Conservation (phyloP, 768 basidiomycete species). For the Grammothele lineata region DNA sequence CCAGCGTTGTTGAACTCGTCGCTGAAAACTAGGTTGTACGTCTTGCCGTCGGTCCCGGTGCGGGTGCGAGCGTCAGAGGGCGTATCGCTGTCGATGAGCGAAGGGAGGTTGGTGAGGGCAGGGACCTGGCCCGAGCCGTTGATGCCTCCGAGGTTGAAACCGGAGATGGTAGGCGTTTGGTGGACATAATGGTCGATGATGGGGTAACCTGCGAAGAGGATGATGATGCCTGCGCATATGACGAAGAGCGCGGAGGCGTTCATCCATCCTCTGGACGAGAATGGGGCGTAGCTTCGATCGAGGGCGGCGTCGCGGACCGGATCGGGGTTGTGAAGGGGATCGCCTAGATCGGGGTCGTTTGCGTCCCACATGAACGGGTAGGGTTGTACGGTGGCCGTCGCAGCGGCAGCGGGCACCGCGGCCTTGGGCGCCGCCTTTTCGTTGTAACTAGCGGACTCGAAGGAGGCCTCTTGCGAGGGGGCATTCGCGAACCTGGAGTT, state of each 20-base stretch:
- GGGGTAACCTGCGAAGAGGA: slow-evolving; percentile 86
- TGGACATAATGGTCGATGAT: slow-evolving; percentile 55
- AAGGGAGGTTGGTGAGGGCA: slow-evolving; percentile 58
- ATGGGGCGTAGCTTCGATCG: slow-evolving; percentile 60
- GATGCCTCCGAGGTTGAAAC: slow-evolving; percentile 85
- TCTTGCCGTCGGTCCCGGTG: slow-evolving; percentile 69
- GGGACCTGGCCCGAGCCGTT: slow-evolving; percentile 90
- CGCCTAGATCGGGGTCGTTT: slow-evolving; percentile 86
- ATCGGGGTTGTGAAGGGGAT: slow-evolving; percentile 86
- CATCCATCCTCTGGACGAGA: slow-evolving; percentile 79
- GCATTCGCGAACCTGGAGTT: slow-evolving; percentile 55
- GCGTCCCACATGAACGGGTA: slow-evolving; percentile 71
- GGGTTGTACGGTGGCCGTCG: slow-evolving; percentile 57
- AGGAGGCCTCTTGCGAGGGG: slow-evolving; percentile 39
- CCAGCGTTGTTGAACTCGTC: slow-evolving; percentile 79
- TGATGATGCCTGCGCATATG: slow-evolving; percentile 63
- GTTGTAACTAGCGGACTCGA: slow-evolving; percentile 26
- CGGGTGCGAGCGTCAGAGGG: slow-evolving; percentile 52
- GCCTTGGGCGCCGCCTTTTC: slow-evolving; percentile 30
- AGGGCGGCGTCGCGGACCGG: slow-evolving; percentile 60
- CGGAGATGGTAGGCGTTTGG: slow-evolving; percentile 29
- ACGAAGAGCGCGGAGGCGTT: slow-evolving; percentile 71
- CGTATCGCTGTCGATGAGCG: slow-evolving; percentile 75
- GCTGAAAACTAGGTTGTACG: slow-evolving; percentile 83
- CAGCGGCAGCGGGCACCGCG: slow-evolving; percentile 30